Evolutionary conservation across 2,329 filamentous ascomycete species (phyloP).

Genomic region (Plectosphaerella plurivora): DNA sequence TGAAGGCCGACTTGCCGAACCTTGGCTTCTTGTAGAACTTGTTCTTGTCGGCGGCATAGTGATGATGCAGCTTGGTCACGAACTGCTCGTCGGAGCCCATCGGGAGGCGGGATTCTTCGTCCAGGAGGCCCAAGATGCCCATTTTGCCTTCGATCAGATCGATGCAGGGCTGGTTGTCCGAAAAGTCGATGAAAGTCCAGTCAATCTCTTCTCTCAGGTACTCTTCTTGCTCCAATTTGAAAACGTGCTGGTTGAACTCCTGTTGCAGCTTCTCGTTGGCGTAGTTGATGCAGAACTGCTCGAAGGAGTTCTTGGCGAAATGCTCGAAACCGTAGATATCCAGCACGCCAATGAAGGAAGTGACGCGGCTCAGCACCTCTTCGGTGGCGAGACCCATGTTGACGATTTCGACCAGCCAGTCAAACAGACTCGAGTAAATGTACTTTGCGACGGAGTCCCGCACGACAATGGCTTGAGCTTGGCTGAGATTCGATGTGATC

Average conservation of each 20-base stretch:
- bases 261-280: conserved; percentile 99
- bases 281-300: conserved; percentile 99
- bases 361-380: conserved; percentile 75
- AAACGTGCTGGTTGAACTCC: conserved; percentile 98
- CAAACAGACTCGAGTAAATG: conserved; percentile 96
- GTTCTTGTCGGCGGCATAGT: conserved; percentile 86
- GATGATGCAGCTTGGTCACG: conserved; percentile 91
- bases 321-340: conserved; percentile 99
- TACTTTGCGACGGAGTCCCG: conserved; percentile 97
- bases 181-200: conserved; percentile 99
- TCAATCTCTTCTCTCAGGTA: conserved; percentile 95
- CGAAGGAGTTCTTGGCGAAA: conserved; percentile 99
- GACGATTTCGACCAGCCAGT: conserved; percentile 98
- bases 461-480: conserved; percentile 90
- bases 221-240: conserved; percentile 98
- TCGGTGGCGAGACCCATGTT: conserved; percentile 88
- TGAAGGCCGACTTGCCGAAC: conserved; percentile 96
- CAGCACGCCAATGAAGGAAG: conserved; percentile 92
- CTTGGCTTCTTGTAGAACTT: conserved; percentile 98
- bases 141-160: conserved; percentile 97
- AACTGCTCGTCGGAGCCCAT: conserved; percentile 98
- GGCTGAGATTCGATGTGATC: conserved; percentile 91
- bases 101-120: conserved; percentile 92
- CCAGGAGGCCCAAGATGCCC: conserved; percentile 84
- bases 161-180: conserved; percentile 98